phyloP scores from a whole-genome alignment of 768 basidiomycete genomes.

The Lyophyllum decastes region DNA sequence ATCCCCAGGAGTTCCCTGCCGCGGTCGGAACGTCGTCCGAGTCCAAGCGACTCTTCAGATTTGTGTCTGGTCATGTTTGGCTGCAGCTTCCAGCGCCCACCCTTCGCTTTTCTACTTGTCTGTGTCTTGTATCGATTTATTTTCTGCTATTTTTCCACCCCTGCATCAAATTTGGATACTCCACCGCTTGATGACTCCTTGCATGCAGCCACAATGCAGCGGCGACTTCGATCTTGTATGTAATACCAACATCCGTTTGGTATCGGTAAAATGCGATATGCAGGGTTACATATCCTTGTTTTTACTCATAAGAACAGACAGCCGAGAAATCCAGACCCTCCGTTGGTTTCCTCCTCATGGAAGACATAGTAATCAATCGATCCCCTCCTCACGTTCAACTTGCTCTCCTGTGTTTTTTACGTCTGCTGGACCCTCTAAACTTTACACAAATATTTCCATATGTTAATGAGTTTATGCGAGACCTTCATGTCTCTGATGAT shows the following conservation, averaged over 20 bases:
- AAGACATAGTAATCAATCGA: background rate
- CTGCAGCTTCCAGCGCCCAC: too few relatives aligned
- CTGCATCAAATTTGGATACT: background rate
- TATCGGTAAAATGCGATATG: background rate
- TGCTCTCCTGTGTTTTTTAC: slow-evolving; percentile 50
- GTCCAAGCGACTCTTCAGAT: too few relatives aligned
- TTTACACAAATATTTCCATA: slow-evolving; percentile 72
- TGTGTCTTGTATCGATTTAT: background rate
- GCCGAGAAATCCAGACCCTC: background rate
- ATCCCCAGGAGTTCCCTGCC: background rate
- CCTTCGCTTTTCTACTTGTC: too few relatives aligned
- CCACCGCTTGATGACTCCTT: background rate
- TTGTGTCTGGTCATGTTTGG: too few relatives aligned
- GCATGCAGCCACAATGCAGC: background rate
- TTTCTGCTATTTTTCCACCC: too few relatives aligned
- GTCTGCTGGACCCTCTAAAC: slow-evolving; percentile 57
- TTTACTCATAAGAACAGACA: background rate
- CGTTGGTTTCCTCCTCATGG: slow-evolving; percentile 1
- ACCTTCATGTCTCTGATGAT: slow-evolving; percentile 54
- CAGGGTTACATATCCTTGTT: background rate
- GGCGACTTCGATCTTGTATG: background rate
- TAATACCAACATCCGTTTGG: background rate
- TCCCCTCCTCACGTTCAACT: slow-evolving; percentile 40
- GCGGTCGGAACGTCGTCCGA: too few relatives aligned
- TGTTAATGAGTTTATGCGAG: slow-evolving; percentile 63